Evolutionary conservation across 805 yeast species (phyloP).

Genomic region (Cyberlindnera bimundalis): DNA sequence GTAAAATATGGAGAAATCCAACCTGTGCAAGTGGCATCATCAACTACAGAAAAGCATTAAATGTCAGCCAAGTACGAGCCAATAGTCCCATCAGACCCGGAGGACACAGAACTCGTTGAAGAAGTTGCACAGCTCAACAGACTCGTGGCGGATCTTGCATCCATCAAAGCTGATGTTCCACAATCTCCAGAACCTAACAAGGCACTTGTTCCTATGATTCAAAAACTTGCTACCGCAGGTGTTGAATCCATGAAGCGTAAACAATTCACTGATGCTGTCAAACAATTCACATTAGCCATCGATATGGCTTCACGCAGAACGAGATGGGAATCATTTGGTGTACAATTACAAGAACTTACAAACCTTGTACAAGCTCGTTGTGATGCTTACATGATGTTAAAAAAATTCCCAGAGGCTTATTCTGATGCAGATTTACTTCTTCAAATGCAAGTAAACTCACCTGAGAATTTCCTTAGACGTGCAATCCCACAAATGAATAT

Average conservation of each 20-base stretch:
- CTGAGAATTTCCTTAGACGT: slow-evolving; percentile 71
- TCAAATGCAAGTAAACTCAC: slow-evolving; percentile 34
- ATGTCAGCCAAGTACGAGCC: slow-evolving; percentile 24
- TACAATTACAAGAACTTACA: slow-evolving; percentile 64
- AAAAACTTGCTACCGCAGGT: slow-evolving; percentile 63
- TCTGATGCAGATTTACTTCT: slow-evolving; percentile 56
- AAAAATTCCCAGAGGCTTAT: slow-evolving; percentile 54
- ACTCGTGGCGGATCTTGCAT: slow-evolving; percentile 31
- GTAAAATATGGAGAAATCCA: too few species aligned
- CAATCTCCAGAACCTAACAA: slow-evolving; percentile 53
- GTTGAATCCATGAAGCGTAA: slow-evolving; percentile 51
- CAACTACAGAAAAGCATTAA: neutral
- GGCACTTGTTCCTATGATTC: slow-evolving; percentile 53
- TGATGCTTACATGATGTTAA: slow-evolving; percentile 59
- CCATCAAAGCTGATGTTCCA: slow-evolving; percentile 44
- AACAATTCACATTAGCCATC: slow-evolving; percentile 61
- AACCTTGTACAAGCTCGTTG: slow-evolving; percentile 67
- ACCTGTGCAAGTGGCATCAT: too few species aligned
- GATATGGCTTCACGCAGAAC: slow-evolving; percentile 67
- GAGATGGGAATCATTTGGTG: slow-evolving; percentile 70
- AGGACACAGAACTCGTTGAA: slow-evolving; percentile 18
- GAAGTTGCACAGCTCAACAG: slow-evolving; percentile 34
- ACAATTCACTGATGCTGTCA: slow-evolving; percentile 56
- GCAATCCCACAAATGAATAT: slow-evolving; percentile 61
- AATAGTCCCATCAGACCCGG: slow-evolving; percentile 19